Evolutionary conservation across 345 rosid species (phyloP), one percentile per base, ranked within the genome.

Genomic region (Aquilaria sinensis): DNA sequence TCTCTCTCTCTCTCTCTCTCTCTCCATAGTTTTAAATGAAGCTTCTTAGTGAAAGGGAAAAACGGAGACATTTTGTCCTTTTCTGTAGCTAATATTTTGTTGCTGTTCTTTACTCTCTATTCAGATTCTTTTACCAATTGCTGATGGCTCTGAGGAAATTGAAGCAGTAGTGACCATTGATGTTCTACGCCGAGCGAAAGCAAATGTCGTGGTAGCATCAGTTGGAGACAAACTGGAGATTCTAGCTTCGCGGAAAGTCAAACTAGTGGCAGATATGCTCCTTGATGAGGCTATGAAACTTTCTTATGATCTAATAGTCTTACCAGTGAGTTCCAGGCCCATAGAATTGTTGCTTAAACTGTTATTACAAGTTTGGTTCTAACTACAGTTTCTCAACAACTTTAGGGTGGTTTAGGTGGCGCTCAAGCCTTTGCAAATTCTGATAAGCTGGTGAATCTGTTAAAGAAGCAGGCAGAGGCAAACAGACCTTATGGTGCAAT

Each of bases 51-150:
- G 5, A 37, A 37, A 37, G 5, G 43, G 43, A 37, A 37, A 37
- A 37, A 37, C 8, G 0, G 43, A 37, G 43, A 9, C 43, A 37
- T 37, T 37, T 4, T 37, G 37, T 1, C n/a, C 30, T 37, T 68
- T 3, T 70, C 11, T 41, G 34, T 33, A 56, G 53, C 57, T 60
- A 51, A 65, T 12, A 48, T 62, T 33, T 3, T 32, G 43, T 16
- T 9, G 30, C 49, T 62, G 53, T 3, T 53, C 57, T 52, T 57
- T 68, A 53, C 34, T 64, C 31, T 46, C 41, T 62, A 37, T 70
- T 61, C 77, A 94, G 99, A 82, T 94, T 73, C 97, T 94, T 75
- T 89, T 94, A 48, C 97, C 99, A 14, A 76, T 90, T 70, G 96
- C 89, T 6, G 65, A 84, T 76, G 98, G 97, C 48, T 74, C 97